Evolutionary conservation across 2,329 filamentous ascomycete species (phyloP), one percentile per base, ranked within the genome.

Genomic region (Clarireedia monteithiana): DNA sequence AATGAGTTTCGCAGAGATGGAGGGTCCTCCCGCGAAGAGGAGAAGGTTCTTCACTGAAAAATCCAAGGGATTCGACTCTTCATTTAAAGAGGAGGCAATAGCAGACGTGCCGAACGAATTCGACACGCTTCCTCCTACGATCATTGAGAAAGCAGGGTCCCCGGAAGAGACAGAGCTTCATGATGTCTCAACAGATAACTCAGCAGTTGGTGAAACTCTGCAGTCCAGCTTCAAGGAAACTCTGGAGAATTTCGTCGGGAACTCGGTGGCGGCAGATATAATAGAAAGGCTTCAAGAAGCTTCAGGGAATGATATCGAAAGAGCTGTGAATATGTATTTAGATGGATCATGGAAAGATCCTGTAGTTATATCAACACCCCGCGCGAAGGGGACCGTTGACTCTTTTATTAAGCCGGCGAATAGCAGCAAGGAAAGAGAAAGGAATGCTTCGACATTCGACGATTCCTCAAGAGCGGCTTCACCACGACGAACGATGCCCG

Each of bases 311-410:
- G 75, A 83, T 59, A 73, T 86, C 15, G 80, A 86, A 64, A 75
- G 76, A 58, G 84, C 84, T 6, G 78, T 86, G 56, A 85, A 85
- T 58, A 85, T 86, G 79, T 88, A 84, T 65, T 81, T 86, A 59
- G 84, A 88, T 59, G 83, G 83, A 20, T 86, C 83, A 4, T 86
- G 84, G 77, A 83, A 81, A 51, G 60, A 54, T 23, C 38, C 54
- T 38, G 40, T 59, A 14, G 36, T 46, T 36, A 7, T 53, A 5
- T 44, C 50, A 6, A 46, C 24, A 38, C 30, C 47, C 36, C 50
- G 40, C 23, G 53, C 57, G 12, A 61, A 57, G 50, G 23, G 59
- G 14, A 62, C 62, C 6, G 57, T 68, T 36, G 65, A 66, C 55
- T 36, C 58, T 9, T 67, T 63, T 59, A 56, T 59, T 40, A 64